phyloP scores from a whole-genome alignment of 495 filamentous ascomycete species.

The Lophium mytilinum region DNA sequence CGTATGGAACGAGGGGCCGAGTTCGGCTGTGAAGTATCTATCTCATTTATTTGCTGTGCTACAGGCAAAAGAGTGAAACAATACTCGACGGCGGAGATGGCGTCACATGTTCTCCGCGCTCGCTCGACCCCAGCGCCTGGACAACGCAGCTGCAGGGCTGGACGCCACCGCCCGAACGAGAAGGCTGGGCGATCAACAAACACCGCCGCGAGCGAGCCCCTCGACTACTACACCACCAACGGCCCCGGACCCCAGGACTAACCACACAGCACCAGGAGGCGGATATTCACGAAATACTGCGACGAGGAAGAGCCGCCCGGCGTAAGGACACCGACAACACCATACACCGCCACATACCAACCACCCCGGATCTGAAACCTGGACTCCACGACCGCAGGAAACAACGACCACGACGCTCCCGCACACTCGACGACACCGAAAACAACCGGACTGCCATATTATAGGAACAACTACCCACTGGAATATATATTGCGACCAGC shows the following conservation, averaged over 20 bases:
- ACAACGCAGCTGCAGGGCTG: constrained; percentile 8
- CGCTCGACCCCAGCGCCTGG: neutral
- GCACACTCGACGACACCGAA: too few relatives aligned
- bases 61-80: too few relatives aligned
- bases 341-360: constrained; percentile 1
- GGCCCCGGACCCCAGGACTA: constrained; percentile 15
- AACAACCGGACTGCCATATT: too few relatives aligned
- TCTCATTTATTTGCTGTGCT: neutral
- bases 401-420: neutral
- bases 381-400: neutral
- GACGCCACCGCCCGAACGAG: constrained; percentile 9
- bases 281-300: neutral
- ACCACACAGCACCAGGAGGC: constrained; percentile 4
- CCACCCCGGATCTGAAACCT: neutral
- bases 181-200: constrained; percentile 21
- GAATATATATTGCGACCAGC: too few relatives aligned
- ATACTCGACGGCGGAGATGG: too few relatives aligned
- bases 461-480: too few relatives aligned
- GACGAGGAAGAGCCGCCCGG: constrained; percentile 3
- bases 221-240: neutral
- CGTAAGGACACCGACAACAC: constrained; percentile 2
- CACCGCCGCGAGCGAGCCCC: neutral
- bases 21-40: neutral
- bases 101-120: too few relatives aligned
- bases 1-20: too few relatives aligned